phyloP scores from a whole-genome alignment of 2,329 filamentous ascomycete species.

The Cryphonectria naterciae region DNA sequence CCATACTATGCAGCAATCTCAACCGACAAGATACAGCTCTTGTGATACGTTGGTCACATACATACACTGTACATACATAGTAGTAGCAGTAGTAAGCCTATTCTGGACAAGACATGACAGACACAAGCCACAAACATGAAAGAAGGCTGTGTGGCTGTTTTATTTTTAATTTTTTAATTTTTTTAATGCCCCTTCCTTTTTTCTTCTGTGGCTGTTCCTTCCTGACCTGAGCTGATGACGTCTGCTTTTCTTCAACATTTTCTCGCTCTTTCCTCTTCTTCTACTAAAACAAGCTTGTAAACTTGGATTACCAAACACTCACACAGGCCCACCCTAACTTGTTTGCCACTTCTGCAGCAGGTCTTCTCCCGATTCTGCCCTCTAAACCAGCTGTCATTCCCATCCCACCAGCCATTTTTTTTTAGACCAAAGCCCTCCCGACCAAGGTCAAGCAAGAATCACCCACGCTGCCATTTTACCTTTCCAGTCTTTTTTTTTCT shows the following conservation, averaged over 20 bases:
- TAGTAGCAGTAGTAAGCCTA: too few relatives aligned
- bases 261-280: background rate
- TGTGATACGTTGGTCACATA: too few relatives aligned
- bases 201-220: background rate
- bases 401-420: background rate
- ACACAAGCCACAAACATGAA: constrained; percentile 1
- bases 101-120: background rate
- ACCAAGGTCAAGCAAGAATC: background rate
- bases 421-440: background rate
- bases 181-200: background rate
- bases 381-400: background rate
- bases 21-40: background rate
- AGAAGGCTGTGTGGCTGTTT: background rate
- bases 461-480: background rate
- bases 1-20: background rate
- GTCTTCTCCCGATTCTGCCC: background rate
- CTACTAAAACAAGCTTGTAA: background rate
- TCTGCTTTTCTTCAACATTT: background rate
- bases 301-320: background rate
- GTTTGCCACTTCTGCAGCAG: constrained; percentile 1
- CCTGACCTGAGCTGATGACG: constrained; percentile 11
- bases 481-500: background rate
- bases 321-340: background rate
- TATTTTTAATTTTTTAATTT: too few relatives aligned
- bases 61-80: too few relatives aligned